A percentile compares a stretch with the other conserved stretches of the same genome.
Conservation (phyloP, 495 filamentous ascomycete species). For the Xylaria grammica region DNA sequence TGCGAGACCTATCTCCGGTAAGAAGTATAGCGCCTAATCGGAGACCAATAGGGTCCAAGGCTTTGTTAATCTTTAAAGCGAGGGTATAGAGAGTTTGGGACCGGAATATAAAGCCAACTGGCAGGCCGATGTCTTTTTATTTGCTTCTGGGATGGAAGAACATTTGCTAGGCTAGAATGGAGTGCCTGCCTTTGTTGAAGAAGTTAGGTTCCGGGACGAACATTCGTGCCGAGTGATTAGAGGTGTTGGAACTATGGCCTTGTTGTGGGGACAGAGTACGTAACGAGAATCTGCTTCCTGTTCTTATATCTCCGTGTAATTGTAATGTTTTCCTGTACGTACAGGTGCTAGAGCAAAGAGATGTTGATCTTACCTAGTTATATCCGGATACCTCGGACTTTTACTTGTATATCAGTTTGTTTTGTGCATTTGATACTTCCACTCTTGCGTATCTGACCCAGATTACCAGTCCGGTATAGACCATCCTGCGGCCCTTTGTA, state of each 20-base stretch:
- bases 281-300: constrained; percentile 88
- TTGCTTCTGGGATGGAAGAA: constrained; percentile 59
- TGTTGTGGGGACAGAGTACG: constrained; percentile 87
- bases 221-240: constrained; percentile 25
- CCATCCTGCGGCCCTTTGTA: constrained; percentile 87
- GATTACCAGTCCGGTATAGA: constrained; percentile 82
- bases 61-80: constrained; percentile 16
- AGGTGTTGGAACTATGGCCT: constrained; percentile 63
- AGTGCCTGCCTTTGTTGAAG: constrained; percentile 89
- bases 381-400: constrained; percentile 94
- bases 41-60: constrained; percentile 19
- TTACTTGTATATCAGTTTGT: constrained; percentile 85
- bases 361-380: constrained; percentile 95
- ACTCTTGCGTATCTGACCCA: constrained; percentile 68
- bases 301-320: constrained; percentile 85
- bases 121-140: constrained; percentile 45
- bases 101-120: constrained; percentile 70
- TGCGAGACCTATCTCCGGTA: neutral
- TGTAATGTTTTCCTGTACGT: constrained; percentile 88
- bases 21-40: constrained; percentile 20
- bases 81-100: constrained; percentile 65
- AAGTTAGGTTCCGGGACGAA: constrained; percentile 67
- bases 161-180: constrained; percentile 85
- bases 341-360: constrained; percentile 74
- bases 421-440: constrained; percentile 72